These are phyloP conservation scores for Nymphaea colorata DNA, from an alignment of 164 flowering plant species.

Conservation along the genomic window DNA sequence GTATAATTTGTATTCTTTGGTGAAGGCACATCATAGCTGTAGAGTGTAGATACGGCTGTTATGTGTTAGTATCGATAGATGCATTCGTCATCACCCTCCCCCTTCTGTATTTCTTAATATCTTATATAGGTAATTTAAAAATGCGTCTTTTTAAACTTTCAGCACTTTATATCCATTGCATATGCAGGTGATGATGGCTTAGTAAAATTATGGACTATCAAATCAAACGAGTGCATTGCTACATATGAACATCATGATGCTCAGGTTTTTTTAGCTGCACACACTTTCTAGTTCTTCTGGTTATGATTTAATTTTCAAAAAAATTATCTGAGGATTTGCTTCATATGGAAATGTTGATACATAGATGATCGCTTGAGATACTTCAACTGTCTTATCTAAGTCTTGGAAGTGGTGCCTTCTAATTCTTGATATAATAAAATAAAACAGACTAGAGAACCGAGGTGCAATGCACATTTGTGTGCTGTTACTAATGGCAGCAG, in stretches of 20 bases:
- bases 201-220: constrained; percentile 85
- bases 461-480: too few relatives aligned
- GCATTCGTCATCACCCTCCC: neutral
- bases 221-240: constrained; percentile 77
- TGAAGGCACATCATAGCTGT: neutral
- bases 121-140: too few relatives aligned
- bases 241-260: constrained; percentile 92
- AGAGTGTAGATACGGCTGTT: neutral
- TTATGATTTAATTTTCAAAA: too few relatives aligned
- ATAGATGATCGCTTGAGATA: too few relatives aligned
- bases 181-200: constrained; percentile 74
- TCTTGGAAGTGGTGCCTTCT: too few relatives aligned
- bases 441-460: too few relatives aligned
- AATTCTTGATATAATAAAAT: too few relatives aligned
- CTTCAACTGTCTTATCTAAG: too few relatives aligned
- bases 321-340: too few relatives aligned
- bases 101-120: neutral
- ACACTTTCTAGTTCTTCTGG: too few relatives aligned
- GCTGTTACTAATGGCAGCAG: too few relatives aligned
- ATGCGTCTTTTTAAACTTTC: neutral
- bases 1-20: neutral
- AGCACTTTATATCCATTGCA: neutral
- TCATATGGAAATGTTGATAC: too few relatives aligned
- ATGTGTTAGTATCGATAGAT: neutral
- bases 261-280: constrained; percentile 33